phyloP scores from a whole-genome alignment of 345 rosid species.

The Murraya paniculata region DNA sequence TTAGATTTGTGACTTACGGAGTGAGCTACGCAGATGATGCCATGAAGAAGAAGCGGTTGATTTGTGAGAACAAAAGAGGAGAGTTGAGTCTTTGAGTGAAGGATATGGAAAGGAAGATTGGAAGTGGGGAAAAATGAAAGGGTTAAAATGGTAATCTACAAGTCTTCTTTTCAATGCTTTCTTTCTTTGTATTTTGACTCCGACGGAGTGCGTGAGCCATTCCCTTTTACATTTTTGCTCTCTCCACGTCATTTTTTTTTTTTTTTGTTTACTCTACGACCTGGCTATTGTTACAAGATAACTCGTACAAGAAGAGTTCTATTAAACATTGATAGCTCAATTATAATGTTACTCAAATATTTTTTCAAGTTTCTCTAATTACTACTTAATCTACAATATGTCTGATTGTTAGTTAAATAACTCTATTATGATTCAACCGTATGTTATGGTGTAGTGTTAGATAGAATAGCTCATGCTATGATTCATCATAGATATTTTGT shows the following conservation, averaged over 20 bases:
- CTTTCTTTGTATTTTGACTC: slow-evolving; percentile 18
- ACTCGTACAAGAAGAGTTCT: no score
- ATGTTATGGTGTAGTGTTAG: rapidly evolving
- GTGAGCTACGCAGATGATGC: slow-evolving; percentile 23
- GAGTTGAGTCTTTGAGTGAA: slow-evolving; percentile 18
- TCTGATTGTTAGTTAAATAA: no score
- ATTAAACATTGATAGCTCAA: no score
- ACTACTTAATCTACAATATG: no score
- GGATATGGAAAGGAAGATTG: slow-evolving; percentile 10
- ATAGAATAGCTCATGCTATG: no score
- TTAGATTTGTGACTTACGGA: slow-evolving; percentile 45
- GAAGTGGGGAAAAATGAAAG: slow-evolving; percentile 15
- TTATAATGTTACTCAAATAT: no score
- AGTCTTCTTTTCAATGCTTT: slow-evolving; percentile 28
- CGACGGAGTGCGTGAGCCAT: not conserved
- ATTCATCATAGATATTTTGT: no score
- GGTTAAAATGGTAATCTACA: slow-evolving; percentile 17
- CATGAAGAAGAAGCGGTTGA: slow-evolving; percentile 20
- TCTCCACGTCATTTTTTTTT: not conserved
- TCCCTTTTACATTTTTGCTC: not conserved
- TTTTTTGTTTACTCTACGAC: no score
- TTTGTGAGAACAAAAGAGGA: not conserved
- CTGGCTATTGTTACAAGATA: no score
- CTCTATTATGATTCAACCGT: no score
- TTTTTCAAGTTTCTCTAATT: no score